Evolutionary conservation across 2,329 filamentous ascomycete genomes (phyloP).

Genomic region (Monilinia aucupariae): DNA sequence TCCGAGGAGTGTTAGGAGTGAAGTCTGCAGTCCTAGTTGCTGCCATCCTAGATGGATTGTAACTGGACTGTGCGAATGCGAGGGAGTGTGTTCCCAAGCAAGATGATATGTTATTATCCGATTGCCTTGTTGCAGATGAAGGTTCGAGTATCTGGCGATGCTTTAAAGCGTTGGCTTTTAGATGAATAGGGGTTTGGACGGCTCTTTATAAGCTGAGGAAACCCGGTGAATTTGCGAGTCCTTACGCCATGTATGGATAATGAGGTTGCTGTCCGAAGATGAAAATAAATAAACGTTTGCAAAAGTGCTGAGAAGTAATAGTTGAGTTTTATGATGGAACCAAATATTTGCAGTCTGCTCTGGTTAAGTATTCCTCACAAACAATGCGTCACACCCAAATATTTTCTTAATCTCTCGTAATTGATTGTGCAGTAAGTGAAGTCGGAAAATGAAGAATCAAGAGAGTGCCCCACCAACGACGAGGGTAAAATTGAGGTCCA

Average conservation of each 20-base stretch:
- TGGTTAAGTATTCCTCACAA: not conserved
- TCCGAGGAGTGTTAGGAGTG: constrained; percentile 16
- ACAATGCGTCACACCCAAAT: not conserved
- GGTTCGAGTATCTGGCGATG: not conserved
- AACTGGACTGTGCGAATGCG: constrained; percentile 8
- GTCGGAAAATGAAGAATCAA: constrained; percentile 11
- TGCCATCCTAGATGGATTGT: constrained; percentile 25
- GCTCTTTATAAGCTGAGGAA: not conserved
- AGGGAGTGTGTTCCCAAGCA: constrained; percentile 9
- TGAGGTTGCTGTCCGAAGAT: not conserved
- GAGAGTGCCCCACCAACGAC: constrained; percentile 6
- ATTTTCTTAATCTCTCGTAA: constrained; percentile 12
- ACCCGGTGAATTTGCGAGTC: not conserved
- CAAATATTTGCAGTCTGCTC: not conserved
- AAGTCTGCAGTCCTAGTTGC: constrained; percentile 26
- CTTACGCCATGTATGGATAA: not conserved
- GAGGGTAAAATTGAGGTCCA: constrained; percentile 4
- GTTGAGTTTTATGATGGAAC: not conserved
- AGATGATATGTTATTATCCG: not conserved
- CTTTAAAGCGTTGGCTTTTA: not conserved
- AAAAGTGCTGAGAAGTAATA: not conserved
- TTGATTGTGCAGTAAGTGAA: constrained; percentile 4
- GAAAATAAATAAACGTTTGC: not conserved
- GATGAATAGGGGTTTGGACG: not conserved
- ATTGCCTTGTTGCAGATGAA: not conserved